A percentile compares a stretch with the other conserved stretches of the same genome.
Evolutionary conservation across 2,329 filamentous ascomycete genomes (phyloP).

Genomic region (Sphaerulina vaccinii): DNA sequence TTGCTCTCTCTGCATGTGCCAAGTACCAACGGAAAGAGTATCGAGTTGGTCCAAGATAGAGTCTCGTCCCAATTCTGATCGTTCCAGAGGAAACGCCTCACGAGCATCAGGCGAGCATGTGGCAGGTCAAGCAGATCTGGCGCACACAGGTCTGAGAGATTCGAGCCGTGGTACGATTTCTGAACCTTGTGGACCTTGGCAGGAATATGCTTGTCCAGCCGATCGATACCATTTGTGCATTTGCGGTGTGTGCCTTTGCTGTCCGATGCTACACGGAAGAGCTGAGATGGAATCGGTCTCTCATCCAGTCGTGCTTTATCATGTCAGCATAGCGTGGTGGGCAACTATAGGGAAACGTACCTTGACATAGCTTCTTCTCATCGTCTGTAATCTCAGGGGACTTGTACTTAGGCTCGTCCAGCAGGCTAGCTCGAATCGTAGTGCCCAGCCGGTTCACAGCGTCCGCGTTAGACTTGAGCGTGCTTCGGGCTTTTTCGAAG

Average conservation of each 20-base stretch:
- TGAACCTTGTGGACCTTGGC: background rate
- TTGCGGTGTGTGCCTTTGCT: background rate
- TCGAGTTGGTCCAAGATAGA: background rate
- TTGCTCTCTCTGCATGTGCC: background rate
- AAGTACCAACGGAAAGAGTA: background rate
- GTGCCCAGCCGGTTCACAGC: background rate
- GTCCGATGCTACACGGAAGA: background rate
- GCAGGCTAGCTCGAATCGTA: too few species aligned
- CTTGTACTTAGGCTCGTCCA: background rate
- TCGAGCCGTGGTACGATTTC: too few species aligned
- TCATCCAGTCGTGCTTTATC: background rate
- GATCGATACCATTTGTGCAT: background rate
- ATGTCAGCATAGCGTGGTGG: background rate
- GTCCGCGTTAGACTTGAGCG: background rate
- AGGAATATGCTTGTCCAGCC: background rate
- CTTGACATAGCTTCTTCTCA: background rate
- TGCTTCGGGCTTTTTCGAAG: background rate
- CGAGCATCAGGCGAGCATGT: background rate
- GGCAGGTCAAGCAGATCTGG: background rate
- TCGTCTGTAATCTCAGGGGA: background rate
- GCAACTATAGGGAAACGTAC: background rate
- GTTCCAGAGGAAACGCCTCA: background rate
- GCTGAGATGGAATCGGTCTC: background rate
- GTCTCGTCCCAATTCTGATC: background rate
- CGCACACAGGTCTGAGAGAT: background rate